These are phyloP conservation scores for Yueomyces sp. DNA, from an alignment of 1,139 yeast genomes.

Conservation along the genomic window DNA sequence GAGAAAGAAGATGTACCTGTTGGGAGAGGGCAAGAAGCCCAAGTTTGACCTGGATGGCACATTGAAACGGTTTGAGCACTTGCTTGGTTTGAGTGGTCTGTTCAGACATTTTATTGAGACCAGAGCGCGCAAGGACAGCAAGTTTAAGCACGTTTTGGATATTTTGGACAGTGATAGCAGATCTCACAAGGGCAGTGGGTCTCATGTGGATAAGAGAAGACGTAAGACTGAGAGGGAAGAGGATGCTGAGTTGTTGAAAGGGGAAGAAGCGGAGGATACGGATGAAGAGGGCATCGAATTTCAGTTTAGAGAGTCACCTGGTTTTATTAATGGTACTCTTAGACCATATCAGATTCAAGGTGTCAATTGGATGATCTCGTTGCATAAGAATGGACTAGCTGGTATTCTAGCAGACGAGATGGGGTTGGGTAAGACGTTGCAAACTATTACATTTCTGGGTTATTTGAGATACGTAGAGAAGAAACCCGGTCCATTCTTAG, in stretches of 20 bases:
- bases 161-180: conserved; percentile 33
- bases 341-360: conserved; percentile 87
- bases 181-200: conserved; percentile 15
- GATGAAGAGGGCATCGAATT: conserved; percentile 22
- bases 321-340: conserved; percentile 52
- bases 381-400: conserved; percentile 69
- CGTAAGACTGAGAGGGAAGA: conserved; percentile 85
- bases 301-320: conserved; percentile 44
- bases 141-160: conserved; percentile 44
- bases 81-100: conserved; percentile 71
- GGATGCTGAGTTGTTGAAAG: conserved; percentile 74
- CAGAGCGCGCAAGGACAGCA: conserved; percentile 62
- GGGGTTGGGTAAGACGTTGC: conserved; percentile 95
- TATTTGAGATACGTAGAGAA: conserved; percentile 66
- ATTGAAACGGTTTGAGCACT: conserved; percentile 65
- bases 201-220: conserved; percentile 29
- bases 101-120: conserved; percentile 82
- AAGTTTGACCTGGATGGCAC: conserved; percentile 55
- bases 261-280: conserved; percentile 46
- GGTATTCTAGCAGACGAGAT: conserved; percentile 96
- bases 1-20: conserved; percentile 32
- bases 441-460: conserved; percentile 83
- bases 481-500: conserved; percentile 82
- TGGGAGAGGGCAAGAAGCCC: conserved; percentile 36
- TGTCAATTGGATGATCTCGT: conserved; percentile 76